Conservation (phyloP, 2,329 filamentous ascomycete species). For the Pyrenophora seminiperda region DNA sequence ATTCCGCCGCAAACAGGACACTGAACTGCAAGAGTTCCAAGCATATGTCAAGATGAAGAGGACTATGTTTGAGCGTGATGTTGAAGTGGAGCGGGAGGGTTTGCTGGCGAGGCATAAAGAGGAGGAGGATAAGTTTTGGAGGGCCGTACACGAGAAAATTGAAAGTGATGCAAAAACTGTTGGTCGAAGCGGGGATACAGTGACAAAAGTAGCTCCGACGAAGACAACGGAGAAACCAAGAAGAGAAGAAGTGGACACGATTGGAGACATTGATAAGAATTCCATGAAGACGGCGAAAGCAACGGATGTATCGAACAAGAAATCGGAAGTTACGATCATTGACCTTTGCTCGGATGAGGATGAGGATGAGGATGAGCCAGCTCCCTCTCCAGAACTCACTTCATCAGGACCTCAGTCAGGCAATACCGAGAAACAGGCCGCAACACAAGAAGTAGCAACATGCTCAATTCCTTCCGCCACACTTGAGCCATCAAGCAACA, state of each 20-base stretch:
- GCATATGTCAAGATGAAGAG: background rate
- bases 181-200: too few species aligned
- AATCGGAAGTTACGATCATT: background rate
- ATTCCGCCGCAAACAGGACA: conserved; percentile 3
- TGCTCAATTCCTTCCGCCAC: conserved; percentile 2
- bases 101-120: conserved; percentile 10
- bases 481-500: background rate
- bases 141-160: background rate
- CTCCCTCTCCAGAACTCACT: background rate
- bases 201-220: too few species aligned
- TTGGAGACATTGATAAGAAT: too few species aligned
- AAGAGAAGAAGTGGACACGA: too few species aligned
- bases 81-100: background rate
- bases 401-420: background rate
- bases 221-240: too few species aligned
- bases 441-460: background rate
- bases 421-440: background rate
- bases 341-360: conserved; percentile 18
- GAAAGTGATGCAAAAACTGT: background rate
- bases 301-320: background rate
- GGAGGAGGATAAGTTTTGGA: conserved; percentile 18
- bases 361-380: background rate
- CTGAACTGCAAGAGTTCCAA: background rate
- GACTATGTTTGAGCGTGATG: background rate
- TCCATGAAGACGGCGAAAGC: background rate